Conservation (phyloP, 2,329 filamentous ascomycete genomes). For the Fusarium coffeatum region DNA sequence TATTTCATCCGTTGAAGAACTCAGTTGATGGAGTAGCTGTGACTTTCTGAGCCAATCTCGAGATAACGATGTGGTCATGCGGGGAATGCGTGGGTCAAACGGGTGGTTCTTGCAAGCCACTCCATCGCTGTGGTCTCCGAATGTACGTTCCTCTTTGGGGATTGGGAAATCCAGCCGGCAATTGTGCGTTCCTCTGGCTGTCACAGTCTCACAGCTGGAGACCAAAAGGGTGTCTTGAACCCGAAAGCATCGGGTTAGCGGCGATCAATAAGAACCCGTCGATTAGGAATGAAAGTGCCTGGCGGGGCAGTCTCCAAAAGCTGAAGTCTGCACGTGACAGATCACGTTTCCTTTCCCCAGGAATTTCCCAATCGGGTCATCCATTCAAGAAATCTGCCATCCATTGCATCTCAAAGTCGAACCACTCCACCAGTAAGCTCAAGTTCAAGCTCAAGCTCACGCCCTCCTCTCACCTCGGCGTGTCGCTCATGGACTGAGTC, state of each 20-base stretch:
- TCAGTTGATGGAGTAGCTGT: neutral
- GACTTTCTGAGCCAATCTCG: constrained; percentile 26
- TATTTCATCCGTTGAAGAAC: constrained; percentile 1
- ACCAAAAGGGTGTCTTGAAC: neutral
- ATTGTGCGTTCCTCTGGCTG: neutral
- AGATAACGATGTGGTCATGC: constrained; percentile 27
- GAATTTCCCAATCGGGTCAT: constrained; percentile 39
- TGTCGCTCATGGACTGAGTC: constrained; percentile 45
- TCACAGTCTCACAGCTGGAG: neutral
- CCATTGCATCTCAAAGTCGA: constrained; percentile 34
- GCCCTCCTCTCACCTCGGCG: constrained; percentile 1
- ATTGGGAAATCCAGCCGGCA: neutral
- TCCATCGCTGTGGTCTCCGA: neutral
- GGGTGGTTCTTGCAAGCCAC: constrained; percentile 1
- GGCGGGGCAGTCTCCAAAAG: constrained; percentile 11
- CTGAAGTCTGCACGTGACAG: constrained; percentile 33
- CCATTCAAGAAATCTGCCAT: constrained; percentile 38
- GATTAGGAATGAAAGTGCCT: constrained; percentile 11
- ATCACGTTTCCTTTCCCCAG: constrained; percentile 38
- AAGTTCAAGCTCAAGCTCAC: constrained; percentile 17
- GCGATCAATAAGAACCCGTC: constrained; percentile 10
- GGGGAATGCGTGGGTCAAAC: constrained; percentile 31
- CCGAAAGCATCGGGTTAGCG: constrained; percentile 13
- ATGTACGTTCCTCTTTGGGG: neutral
- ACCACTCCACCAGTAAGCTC: constrained; percentile 33